Evolutionary conservation across 805 yeast species (phyloP).

Genomic region (Candida ulmi): DNA sequence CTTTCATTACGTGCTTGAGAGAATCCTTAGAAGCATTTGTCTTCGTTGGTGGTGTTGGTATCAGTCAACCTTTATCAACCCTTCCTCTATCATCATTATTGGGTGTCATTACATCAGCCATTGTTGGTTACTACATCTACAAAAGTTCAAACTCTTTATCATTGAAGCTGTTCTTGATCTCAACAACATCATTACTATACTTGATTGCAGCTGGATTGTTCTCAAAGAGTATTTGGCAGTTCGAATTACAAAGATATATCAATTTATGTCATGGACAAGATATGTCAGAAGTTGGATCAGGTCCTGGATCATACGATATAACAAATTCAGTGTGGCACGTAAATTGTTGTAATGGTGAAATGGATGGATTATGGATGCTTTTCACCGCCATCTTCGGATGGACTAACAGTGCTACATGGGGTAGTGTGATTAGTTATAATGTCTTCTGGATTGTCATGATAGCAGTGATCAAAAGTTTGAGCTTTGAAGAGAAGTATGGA

Average conservation of each 20-base stretch:
- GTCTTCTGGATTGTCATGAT: slow-evolving; percentile 58
- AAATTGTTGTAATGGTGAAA: slow-evolving; percentile 88
- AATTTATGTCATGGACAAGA: slow-evolving; percentile 75
- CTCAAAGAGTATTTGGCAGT: slow-evolving; percentile 86
- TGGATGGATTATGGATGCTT: slow-evolving; percentile 91
- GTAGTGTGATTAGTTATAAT: slow-evolving; percentile 71
- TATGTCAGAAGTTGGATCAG: slow-evolving; percentile 82
- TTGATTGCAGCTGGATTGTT: slow-evolving; percentile 82
- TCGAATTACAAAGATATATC: slow-evolving; percentile 75
- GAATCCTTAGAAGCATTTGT: slow-evolving; percentile 93
- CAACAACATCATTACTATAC: slow-evolving; percentile 75
- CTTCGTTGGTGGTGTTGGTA: slow-evolving; percentile 84
- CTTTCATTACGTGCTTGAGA: slow-evolving; percentile 79
- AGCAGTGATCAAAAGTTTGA: slow-evolving; percentile 37
- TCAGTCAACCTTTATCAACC: slow-evolving; percentile 60
- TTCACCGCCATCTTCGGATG: slow-evolving; percentile 87
- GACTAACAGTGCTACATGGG: slow-evolving; percentile 92
- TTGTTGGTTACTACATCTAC: slow-evolving; percentile 64
- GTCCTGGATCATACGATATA: slow-evolving; percentile 90
- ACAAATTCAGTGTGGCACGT: slow-evolving; percentile 85
- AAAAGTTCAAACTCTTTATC: slow-evolving; percentile 76
- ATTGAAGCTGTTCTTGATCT: slow-evolving; percentile 65
- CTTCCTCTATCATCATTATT: slow-evolving; percentile 57
- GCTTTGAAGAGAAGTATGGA: slow-evolving; percentile 52
- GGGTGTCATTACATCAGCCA: slow-evolving; percentile 55